A percentile compares a stretch with the other conserved stretches of the same genome.
Conservation (phyloP, 768 basidiomycete species). For the Suillus discolor region DNA sequence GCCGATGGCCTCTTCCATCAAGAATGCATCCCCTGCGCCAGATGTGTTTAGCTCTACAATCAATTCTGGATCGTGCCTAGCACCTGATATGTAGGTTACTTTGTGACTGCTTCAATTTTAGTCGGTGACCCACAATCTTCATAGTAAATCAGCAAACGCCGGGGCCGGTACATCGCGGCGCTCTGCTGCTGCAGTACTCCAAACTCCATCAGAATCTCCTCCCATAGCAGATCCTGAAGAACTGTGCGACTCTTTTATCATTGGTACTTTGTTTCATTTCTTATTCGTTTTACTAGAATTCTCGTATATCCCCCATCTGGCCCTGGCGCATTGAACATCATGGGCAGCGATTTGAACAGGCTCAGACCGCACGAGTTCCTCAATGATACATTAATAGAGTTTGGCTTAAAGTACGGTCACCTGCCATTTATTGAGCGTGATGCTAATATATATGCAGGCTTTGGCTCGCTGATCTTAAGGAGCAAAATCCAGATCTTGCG, state of each 20-base stretch:
- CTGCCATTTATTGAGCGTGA: neutral
- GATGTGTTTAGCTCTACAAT: slow-evolving; percentile 19
- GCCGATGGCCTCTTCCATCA: neutral
- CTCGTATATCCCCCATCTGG: slow-evolving; percentile 72
- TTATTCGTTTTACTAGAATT: slow-evolving; percentile 48
- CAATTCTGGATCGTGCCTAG: slow-evolving; percentile 12
- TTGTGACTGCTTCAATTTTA: neutral
- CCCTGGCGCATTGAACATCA: slow-evolving; percentile 80
- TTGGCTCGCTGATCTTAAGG: slow-evolving; percentile 65
- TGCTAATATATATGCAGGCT: slow-evolving; percentile 45
- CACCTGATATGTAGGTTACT: slow-evolving; percentile 21
- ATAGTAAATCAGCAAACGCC: slow-evolving; percentile 17
- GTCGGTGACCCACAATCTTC: slow-evolving; percentile 6
- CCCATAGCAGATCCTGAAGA: slow-evolving; percentile 56
- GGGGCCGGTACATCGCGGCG: slow-evolving; percentile 27
- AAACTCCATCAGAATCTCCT: slow-evolving; percentile 33
- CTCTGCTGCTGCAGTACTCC: slow-evolving; percentile 25
- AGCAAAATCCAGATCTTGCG: slow-evolving; percentile 58
- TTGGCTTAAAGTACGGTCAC: slow-evolving; percentile 80
- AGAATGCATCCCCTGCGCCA: slow-evolving; percentile 13
- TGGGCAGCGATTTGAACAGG: slow-evolving; percentile 73
- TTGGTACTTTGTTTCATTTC: slow-evolving; percentile 1
- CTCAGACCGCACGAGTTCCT: slow-evolving; percentile 82
- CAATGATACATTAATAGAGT: slow-evolving; percentile 97
- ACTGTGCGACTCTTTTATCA: slow-evolving; percentile 46